Base-by-base conservation (phyloP, 1,139 yeast species). In the Lodderomyces metapsilosis region DNA sequence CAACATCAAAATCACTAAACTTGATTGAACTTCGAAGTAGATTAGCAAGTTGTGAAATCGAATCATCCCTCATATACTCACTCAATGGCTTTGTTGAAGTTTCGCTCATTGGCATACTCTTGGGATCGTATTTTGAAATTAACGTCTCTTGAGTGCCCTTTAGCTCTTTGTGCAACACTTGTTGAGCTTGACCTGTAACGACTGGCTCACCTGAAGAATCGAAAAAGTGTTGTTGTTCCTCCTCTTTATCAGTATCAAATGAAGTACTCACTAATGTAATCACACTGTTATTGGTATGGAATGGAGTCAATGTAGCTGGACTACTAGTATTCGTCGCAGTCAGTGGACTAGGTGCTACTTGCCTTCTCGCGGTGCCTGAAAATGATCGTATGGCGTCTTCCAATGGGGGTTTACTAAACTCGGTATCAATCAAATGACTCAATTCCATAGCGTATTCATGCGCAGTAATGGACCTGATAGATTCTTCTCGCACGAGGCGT, bases 31-130 rank as follows among this genome's bases (percentile, higher is more conserved):
- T 67, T 33, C 61, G 60, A 41, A 68, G 53, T 12, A 64, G 51
- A 30, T 60, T 70, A 15, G 70, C 59, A 36, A 69, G 57, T 46
- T 64, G 67, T 1, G 67, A 64, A 37, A 66, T 56, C 5, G 71
- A 64, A 22, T 60, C 71, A 38, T 62, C 61, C 34, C 56, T 53
- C 38, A 42, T 42, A 21, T n/a, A 18, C 4, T 39, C 40, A 10
- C 12, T 21, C 23, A 45, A 21, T 2, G 43, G 47, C 6, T 18
- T 27, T 2, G 48, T 43, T n/a, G 20, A 36, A 3, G 34, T 20
- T 12, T 33, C 30, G 20, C 39, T 22, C 11, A 57, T 61, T 24
- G 61, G 57, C 8, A 61, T 63, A 11, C 66, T 25, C 4, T 25
- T 12, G 3, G 16, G 5, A 15, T 6, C 16, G 12, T 25, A 57